These are phyloP conservation scores for Sanghuangporus baumii DNA, from an alignment of 1,284 basidiomycete genomes.

Conservation along the genomic window DNA sequence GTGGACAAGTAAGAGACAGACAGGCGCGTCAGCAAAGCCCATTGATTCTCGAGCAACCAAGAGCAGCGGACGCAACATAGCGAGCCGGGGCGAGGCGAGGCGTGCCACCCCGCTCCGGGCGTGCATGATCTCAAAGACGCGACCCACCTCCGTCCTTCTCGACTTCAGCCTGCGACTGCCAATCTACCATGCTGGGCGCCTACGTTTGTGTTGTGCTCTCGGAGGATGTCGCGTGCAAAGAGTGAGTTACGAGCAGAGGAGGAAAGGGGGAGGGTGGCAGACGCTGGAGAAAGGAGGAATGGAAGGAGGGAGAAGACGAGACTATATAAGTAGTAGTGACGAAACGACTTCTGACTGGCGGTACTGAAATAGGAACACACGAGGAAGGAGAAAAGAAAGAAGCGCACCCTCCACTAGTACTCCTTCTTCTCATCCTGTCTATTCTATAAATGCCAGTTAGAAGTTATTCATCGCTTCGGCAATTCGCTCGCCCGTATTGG, in stretches of 20 bases:
- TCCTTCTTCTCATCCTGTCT: neutral
- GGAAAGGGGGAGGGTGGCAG: neutral
- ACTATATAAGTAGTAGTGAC: constrained; percentile 3
- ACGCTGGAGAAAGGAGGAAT: neutral
- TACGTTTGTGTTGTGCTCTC: neutral
- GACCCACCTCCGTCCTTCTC: constrained; percentile 16
- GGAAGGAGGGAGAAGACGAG: neutral
- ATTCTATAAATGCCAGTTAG: neutral
- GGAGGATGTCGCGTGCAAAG: constrained; percentile 1
- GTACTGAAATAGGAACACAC: constrained; percentile 8
- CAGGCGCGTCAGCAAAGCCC: constrained; percentile 13
- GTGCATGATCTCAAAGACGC: neutral
- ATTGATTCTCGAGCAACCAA: neutral
- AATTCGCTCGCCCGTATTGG: neutral
- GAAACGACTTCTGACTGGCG: neutral
- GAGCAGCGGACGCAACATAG: neutral
- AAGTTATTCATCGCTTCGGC: neutral
- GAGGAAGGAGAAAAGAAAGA: neutral
- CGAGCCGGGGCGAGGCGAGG: neutral
- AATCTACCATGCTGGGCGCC: constrained; percentile 14
- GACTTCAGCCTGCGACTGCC: constrained; percentile 12
- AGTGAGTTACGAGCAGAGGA: neutral
- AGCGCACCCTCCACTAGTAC: neutral
- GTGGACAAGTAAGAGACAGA: constrained; percentile 1
- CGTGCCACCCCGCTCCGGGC: constrained; percentile 1